Percentiles rank a stretch among this genome's conserved stretches.
phyloP scores from a whole-genome alignment of 331 rosid genomes.

The Telfairia occidentalis region DNA sequence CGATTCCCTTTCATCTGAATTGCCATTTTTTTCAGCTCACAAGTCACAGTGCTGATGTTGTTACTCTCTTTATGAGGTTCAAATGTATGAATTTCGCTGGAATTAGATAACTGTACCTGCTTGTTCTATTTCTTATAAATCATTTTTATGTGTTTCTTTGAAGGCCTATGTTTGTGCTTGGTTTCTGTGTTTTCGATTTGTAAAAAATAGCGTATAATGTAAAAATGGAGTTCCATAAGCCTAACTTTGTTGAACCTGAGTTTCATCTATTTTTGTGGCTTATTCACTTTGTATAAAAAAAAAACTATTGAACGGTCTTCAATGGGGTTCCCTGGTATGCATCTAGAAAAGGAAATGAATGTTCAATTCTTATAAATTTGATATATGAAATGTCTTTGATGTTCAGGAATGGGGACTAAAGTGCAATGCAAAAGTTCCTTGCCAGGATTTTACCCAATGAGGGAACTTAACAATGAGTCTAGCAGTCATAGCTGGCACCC shows the following conservation, averaged over 20 bases:
- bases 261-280: not conserved
- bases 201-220: not conserved
- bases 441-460: slow-evolving; percentile 30
- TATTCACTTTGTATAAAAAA: not conserved
- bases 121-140: not conserved
- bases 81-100: not conserved
- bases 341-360: not conserved
- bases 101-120: not conserved
- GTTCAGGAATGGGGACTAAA: slow-evolving; percentile 43
- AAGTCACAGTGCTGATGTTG: not conserved
- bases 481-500: slow-evolving; percentile 25
- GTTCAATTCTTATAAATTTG: not conserved
- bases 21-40: not conserved
- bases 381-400: not conserved
- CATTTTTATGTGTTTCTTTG: not conserved
- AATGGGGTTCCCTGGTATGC: not conserved
- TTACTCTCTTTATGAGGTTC: not conserved
- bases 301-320: not conserved
- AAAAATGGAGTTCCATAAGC: not conserved
- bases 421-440: slow-evolving; percentile 31
- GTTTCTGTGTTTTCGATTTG: too few relatives aligned
- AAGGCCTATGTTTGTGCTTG: not conserved
- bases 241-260: not conserved
- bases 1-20: not conserved
- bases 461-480: slow-evolving; percentile 18